phyloP scores from a whole-genome alignment of 2,329 filamentous ascomycete species.

The Ampelomyces quisqualis region DNA sequence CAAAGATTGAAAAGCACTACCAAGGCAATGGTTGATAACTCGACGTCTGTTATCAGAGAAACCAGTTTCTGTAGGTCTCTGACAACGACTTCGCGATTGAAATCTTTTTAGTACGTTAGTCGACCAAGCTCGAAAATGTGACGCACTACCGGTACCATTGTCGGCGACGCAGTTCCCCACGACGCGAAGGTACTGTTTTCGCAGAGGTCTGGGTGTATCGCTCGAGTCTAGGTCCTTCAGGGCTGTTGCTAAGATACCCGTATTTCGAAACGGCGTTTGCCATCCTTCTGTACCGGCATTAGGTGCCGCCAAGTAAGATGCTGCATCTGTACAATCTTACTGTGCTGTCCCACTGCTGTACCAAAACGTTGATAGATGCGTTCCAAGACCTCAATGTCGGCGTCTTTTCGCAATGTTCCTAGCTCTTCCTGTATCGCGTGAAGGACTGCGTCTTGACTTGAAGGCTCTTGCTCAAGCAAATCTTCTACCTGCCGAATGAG shows the following conservation, averaged over 20 bases:
- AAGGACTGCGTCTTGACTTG: slow-evolving; percentile 17
- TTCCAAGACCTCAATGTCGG: slow-evolving; percentile 14
- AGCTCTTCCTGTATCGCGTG: slow-evolving; percentile 18
- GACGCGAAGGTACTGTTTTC: slow-evolving; percentile 40
- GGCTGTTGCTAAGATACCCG: slow-evolving; percentile 33
- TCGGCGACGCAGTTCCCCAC: slow-evolving; percentile 45
- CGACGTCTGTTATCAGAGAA: slow-evolving; percentile 24
- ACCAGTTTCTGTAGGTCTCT: slow-evolving; percentile 30
- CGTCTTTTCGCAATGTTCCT: slow-evolving; percentile 9
- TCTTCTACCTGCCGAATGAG: slow-evolving; percentile 19
- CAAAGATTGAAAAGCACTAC: slow-evolving; percentile 50
- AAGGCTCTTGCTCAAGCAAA: slow-evolving; percentile 17
- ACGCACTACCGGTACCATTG: slow-evolving; percentile 24
- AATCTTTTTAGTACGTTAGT: slow-evolving; percentile 32
- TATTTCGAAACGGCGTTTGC: slow-evolving; percentile 31
- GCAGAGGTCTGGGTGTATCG: slow-evolving; percentile 17
- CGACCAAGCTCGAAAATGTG: neutral
- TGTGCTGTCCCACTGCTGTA: slow-evolving; percentile 36
- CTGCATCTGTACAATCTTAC: slow-evolving; percentile 19
- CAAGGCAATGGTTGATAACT: slow-evolving; percentile 33
- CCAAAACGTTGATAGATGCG: slow-evolving; percentile 30
- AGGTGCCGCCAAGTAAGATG: slow-evolving; percentile 9
- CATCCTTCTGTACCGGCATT: slow-evolving; percentile 32
- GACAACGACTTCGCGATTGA: slow-evolving; percentile 33
- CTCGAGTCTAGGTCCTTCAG: slow-evolving; percentile 27